Percentiles rank a stretch among this genome's conserved stretches.
phyloP scores from a whole-genome alignment of 495 filamentous ascomycete genomes.

The Friedmanniomyces simplex region DNA sequence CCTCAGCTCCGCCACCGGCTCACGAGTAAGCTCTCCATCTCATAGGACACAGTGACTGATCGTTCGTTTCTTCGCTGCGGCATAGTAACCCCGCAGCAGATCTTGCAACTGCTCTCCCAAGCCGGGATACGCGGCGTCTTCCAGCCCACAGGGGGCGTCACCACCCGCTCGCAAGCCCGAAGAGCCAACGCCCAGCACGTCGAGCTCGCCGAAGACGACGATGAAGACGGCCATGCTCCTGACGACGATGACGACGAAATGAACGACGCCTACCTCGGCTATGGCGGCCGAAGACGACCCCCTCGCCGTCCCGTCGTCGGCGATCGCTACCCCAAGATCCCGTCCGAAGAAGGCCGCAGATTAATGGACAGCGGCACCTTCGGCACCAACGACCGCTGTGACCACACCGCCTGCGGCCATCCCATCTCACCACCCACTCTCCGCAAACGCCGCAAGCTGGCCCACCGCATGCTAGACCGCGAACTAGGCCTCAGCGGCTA shows the following conservation, averaged over 20 bases:
- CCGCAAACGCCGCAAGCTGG: slow-evolving; percentile 50
- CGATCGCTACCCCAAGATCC: slow-evolving; percentile 55
- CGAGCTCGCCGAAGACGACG: slow-evolving; percentile 33
- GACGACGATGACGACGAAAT: slow-evolving; percentile 36
- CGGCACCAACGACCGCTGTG: slow-evolving; percentile 49
- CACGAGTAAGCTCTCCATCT: slow-evolving; percentile 16
- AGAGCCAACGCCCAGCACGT: slow-evolving; percentile 8
- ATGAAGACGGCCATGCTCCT: slow-evolving; percentile 24
- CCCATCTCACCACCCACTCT: slow-evolving; percentile 31
- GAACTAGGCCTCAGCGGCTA: slow-evolving; percentile 58
- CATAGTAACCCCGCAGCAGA: slow-evolving; percentile 33
- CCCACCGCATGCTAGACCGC: slow-evolving; percentile 61
- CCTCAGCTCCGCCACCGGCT: slow-evolving; percentile 8
- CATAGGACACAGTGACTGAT: slow-evolving; percentile 18
- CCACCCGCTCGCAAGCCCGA: slow-evolving; percentile 25
- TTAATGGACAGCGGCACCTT: slow-evolving; percentile 75
- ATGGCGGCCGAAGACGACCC: slow-evolving; percentile 12
- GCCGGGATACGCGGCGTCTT: slow-evolving; percentile 34
- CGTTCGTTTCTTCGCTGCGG: slow-evolving; percentile 11
- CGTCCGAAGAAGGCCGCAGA: slow-evolving; percentile 60
- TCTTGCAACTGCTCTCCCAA: slow-evolving; percentile 34
- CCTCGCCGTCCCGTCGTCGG: slow-evolving; percentile 24
- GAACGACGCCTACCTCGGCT: slow-evolving; percentile 14
- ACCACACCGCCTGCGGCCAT: slow-evolving; percentile 17
- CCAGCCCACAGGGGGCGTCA: slow-evolving; percentile 24